phyloP scores from a whole-genome alignment of 106 monocot genomes.

The Dendrobium officinale region DNA sequence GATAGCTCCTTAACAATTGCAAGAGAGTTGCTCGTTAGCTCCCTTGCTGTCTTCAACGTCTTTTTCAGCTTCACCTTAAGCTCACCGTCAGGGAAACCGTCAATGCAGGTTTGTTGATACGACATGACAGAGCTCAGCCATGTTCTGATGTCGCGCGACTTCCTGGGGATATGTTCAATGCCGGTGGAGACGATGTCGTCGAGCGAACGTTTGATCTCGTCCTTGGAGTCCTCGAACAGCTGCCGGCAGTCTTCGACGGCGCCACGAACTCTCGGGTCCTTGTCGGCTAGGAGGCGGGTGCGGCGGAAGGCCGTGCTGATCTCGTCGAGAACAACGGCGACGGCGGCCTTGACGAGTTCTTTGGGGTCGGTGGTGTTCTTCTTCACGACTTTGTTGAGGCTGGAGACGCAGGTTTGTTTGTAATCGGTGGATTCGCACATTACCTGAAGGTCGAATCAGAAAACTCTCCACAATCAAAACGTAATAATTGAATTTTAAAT shows the following conservation, averaged over 20 bases:
- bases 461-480: neutral
- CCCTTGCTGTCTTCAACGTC: neutral
- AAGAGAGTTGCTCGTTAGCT: conserved; percentile 12
- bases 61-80: conserved; percentile 2
- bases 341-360: neutral
- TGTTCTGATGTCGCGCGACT: neutral
- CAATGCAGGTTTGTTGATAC: neutral
- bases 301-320: neutral
- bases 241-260: conserved; percentile 3
- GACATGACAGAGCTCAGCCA: conserved; percentile 6
- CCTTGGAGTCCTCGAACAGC: conserved; percentile 7
- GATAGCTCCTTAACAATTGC: neutral
- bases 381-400: neutral
- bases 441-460: neutral
- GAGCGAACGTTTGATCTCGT: neutral
- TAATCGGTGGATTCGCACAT: conserved; percentile 8
- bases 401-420: conserved; percentile 1
- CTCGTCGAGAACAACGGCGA: conserved; percentile 4
- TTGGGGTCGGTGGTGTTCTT: neutral
- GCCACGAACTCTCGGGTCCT: neutral
- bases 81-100: neutral
- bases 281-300: neutral
- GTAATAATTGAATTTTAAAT: neutral
- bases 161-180: neutral
- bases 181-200: neutral